Evolutionary conservation across 495 filamentous ascomycete species (phyloP), one percentile per base, ranked within the genome.

Genomic region (Penicillium arizonense): DNA sequence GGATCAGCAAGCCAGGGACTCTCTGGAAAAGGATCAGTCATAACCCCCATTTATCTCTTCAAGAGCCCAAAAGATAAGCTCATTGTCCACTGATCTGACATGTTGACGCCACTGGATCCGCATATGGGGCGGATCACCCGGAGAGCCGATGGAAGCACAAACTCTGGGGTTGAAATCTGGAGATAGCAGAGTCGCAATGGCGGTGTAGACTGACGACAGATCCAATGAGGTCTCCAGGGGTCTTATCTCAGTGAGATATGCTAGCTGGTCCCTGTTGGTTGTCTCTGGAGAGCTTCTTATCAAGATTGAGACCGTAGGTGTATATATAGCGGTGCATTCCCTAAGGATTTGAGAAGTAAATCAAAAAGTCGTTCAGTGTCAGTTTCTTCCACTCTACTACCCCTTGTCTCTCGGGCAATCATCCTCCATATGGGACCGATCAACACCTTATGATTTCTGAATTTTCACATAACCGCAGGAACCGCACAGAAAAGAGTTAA

Each of bases 101-200:
- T 21, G 1, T 39, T 12, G 16, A 47, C 18, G 43, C 33, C 40
- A 46, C n/a, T 5, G 40, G 21, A 34, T 46, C 50, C 24, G 41
- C 50, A 10, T 30, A 30, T 46, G 30, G 35, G 50, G 49, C 16
- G 39, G 55, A 52, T 58, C 48, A 32, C 28, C 55, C 46, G 51
- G 36, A 39, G 50, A 55, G 32, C 50, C 47, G 50, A 38, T 48
- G 34, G 36, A 46, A 43, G 7, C 23, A 23, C 32, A 33, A 34
- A 50, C 37, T 54, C 58, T 44, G 55, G 59, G 59, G 59, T 55
- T 36, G 44, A 52, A 58, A 62, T 50, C 59, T 55, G 59, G 59
- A 62, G 59, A 62, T 62, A 62, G 52, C 33, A 47, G 44, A 24
- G 51, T 53, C 26, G 5, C 36, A 54, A 20, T 43, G 38, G 44